A percentile compares a stretch with the other conserved stretches of the same genome.
These are phyloP conservation scores for Phyllostachys edulis DNA, from an alignment of 176 grass and related monocot genomes.

Conservation along the genomic window DNA sequence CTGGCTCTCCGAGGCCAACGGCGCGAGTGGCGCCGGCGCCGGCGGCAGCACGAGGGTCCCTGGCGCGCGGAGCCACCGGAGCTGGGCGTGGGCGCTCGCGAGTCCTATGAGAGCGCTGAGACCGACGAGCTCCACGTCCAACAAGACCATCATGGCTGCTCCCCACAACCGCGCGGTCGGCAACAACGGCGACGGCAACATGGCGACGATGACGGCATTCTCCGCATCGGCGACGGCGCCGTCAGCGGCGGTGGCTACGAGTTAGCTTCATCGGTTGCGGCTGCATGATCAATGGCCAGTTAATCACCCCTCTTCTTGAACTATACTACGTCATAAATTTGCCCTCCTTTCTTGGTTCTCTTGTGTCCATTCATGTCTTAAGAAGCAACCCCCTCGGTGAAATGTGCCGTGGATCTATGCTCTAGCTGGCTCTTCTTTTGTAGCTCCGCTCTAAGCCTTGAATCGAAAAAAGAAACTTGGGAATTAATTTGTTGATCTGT, in stretches of 20 bases:
- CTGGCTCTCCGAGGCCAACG: slow-evolving; percentile 68
- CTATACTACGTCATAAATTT: background rate
- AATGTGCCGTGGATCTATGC: slow-evolving; percentile 15
- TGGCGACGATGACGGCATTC: background rate
- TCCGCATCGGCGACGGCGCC: background rate
- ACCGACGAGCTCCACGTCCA: slow-evolving; percentile 57
- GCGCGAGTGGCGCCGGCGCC: slow-evolving; percentile 15
- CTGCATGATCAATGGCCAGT: slow-evolving; percentile 16
- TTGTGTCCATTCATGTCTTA: background rate
- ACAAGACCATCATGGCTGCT: slow-evolving; percentile 57
- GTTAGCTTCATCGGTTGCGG: background rate
- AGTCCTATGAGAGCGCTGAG: slow-evolving; percentile 88
- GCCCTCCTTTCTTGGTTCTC: background rate
- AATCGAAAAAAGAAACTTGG: slow-evolving; percentile 7
- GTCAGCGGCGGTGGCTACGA: slow-evolving; percentile 6
- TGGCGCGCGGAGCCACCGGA: slow-evolving; percentile 43
- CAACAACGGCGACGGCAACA: background rate
- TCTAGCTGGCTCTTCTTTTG: slow-evolving; percentile 2
- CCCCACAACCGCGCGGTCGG: slow-evolving; percentile 14
- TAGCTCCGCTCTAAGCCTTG: background rate
- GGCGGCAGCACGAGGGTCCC: background rate
- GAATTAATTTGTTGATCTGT: background rate
- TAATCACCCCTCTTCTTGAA: slow-evolving; percentile 12
- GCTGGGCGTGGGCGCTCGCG: slow-evolving; percentile 86
- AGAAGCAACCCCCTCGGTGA: background rate